Evolutionary conservation across 345 rosid genomes (phyloP).

Genomic region (Salix purpurea): DNA sequence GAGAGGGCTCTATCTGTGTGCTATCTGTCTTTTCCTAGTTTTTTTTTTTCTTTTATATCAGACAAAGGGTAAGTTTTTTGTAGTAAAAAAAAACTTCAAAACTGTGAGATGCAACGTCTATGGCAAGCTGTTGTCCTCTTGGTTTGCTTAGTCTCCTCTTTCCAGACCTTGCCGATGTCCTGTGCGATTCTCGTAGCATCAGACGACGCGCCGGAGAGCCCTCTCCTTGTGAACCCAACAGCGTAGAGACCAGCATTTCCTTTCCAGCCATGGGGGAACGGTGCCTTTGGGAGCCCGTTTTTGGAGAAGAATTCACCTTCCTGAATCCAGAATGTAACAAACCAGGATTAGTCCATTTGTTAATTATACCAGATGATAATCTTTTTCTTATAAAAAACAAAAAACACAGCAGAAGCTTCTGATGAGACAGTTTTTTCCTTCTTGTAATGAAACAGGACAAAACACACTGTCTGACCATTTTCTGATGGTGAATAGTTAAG

Average conservation of each 20-base stretch:
- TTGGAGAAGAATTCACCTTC: constrained; percentile 73
- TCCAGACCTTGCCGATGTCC: constrained; percentile 66
- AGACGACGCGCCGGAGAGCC: constrained; percentile 70
- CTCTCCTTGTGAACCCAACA: constrained; percentile 88
- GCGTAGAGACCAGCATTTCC: constrained; percentile 77
- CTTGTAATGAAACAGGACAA: neutral
- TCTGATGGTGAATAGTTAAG: neutral
- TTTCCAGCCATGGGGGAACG: constrained; percentile 88
- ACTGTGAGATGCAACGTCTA: constrained; percentile 80
- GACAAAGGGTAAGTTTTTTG: neutral
- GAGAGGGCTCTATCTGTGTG: constrained; percentile 50
- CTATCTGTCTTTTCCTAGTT: constrained; percentile 5
- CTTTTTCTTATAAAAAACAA: neutral
- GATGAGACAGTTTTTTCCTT: neutral
- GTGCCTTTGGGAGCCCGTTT: constrained; percentile 65
- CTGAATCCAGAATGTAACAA: constrained; percentile 26
- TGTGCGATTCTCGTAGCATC: constrained; percentile 68
- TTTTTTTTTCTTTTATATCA: constrained; percentile 9
- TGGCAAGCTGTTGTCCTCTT: constrained; percentile 59
- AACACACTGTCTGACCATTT: neutral
- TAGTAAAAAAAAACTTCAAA: constrained; percentile 20
- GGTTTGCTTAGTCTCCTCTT: constrained; percentile 68
- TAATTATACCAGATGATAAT: neutral
- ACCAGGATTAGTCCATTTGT: neutral
- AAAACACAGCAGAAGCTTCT: neutral